phyloP scores from a whole-genome alignment of 805 yeast species.

The Yarrowia keelungensis region DNA sequence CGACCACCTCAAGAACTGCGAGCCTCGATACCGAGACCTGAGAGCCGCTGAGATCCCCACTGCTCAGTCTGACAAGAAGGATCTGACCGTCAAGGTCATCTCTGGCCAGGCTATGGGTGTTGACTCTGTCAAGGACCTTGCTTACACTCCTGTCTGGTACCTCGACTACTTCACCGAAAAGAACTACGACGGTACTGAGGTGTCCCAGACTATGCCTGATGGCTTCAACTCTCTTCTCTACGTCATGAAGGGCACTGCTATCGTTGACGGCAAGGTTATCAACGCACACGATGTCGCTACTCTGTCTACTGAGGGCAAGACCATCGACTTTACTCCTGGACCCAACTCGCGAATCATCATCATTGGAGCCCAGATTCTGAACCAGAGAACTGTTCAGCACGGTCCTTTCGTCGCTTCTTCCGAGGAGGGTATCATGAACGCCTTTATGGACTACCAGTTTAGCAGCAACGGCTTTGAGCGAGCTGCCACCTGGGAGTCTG shows the following conservation, averaged over 20 bases:
- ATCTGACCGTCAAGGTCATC: slow-evolving; percentile 69
- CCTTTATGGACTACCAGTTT: slow-evolving; percentile 73
- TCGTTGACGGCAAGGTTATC: slow-evolving; percentile 3
- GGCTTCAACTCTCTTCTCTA: slow-evolving; percentile 6
- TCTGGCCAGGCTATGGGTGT: slow-evolving; percentile 79
- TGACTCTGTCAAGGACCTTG: slow-evolving; percentile 72
- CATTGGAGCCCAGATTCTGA: slow-evolving; percentile 12
- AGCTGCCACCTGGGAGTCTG: slow-evolving; percentile 48
- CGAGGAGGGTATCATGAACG: slow-evolving; percentile 68
- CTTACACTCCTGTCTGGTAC: slow-evolving; percentile 63
- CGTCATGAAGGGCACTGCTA: slow-evolving; percentile 20
- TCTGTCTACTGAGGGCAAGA: slow-evolving; percentile 4
- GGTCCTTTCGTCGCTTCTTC: slow-evolving; percentile 90
- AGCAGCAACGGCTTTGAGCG: slow-evolving; percentile 49
- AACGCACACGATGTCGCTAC: slow-evolving; percentile 12
- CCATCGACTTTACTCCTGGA: slow-evolving; percentile 14
- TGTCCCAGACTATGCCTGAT: slow-evolving; percentile 13
- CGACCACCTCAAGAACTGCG: slow-evolving; percentile 62
- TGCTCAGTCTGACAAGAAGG: slow-evolving; percentile 67
- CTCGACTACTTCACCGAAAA: slow-evolving; percentile 67
- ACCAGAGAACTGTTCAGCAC: slow-evolving; percentile 65
- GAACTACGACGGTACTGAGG: slow-evolving; percentile 40
- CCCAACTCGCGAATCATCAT: slow-evolving; percentile 16
- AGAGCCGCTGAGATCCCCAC: slow-evolving; percentile 71
- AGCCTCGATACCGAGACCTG: slow-evolving; percentile 80